Conservation (phyloP, 2,329 filamentous ascomycete genomes). For the Fusarium praegraminearum region DNA sequence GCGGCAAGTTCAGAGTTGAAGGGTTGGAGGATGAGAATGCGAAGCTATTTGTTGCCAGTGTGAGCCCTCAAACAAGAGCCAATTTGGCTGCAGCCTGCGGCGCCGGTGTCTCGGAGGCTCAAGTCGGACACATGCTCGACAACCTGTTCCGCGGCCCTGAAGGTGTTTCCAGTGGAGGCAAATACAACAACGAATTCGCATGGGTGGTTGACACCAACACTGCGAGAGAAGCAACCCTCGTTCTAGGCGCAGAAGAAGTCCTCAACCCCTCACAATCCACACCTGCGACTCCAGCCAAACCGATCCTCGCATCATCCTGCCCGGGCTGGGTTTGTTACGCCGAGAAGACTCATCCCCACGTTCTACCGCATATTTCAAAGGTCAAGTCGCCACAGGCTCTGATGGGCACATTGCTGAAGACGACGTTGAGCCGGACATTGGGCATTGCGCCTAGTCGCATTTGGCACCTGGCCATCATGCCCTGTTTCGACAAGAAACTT, state of each 20-base stretch:
- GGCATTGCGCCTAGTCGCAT: slow-evolving; percentile 81
- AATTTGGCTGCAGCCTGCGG: slow-evolving; percentile 88
- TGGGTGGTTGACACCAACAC: slow-evolving; percentile 94
- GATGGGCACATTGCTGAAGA: slow-evolving; percentile 90
- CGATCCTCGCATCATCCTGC: slow-evolving; percentile 88
- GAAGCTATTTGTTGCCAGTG: slow-evolving; percentile 89
- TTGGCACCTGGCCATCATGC: slow-evolving; percentile 97
- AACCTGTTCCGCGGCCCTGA: slow-evolving; percentile 77
- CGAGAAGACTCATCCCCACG: slow-evolving; percentile 95
- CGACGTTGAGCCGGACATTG: slow-evolving; percentile 78
- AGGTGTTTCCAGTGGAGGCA: slow-evolving; percentile 77
- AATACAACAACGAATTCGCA: slow-evolving; percentile 80
- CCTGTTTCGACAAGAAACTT: slow-evolving; percentile 98
- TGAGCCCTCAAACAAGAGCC: slow-evolving; percentile 91
- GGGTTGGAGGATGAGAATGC: slow-evolving; percentile 70
- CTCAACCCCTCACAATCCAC: slow-evolving; percentile 52
- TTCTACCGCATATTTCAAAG: slow-evolving; percentile 88
- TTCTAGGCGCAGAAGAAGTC: slow-evolving; percentile 81
- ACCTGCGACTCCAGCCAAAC: slow-evolving; percentile 54
- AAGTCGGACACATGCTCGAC: slow-evolving; percentile 85
- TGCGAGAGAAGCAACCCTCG: slow-evolving; percentile 84
- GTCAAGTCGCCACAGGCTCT: slow-evolving; percentile 96
- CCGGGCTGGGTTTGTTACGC: slow-evolving; percentile 99
- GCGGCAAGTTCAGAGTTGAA: slow-evolving; percentile 56
- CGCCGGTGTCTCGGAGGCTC: slow-evolving; percentile 74